Base-by-base conservation (phyloP, 2,329 filamentous ascomycete species). In the Penicillium sp. region DNA sequence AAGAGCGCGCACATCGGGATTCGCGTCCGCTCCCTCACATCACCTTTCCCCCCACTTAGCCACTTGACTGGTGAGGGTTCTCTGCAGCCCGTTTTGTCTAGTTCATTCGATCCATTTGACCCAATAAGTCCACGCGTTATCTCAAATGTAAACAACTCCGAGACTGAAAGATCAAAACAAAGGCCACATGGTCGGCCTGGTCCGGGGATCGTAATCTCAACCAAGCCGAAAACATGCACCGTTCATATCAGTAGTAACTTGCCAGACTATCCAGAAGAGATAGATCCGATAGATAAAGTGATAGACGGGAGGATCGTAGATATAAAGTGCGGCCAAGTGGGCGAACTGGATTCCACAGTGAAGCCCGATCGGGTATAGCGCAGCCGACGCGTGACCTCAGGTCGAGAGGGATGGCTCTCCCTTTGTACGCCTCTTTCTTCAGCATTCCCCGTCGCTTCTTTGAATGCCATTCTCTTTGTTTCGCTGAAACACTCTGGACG, bases 331-430 rank as follows among this genome's bases (percentile, higher is more conserved):
- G 4, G 22, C 14, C 6, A 43, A 25, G 14, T 24, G 36, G 40
- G 42, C 18, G 36, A 24, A 45, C 48, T n/a, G 39, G 14, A 48
- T 20, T 36, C 41, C 33, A 45, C 43, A 39, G 41, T 16, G 38
- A 36, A 35, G 42, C 58, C 60, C n/a, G 55, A 60, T 63, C 25
- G 25, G 68, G 69, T 27, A 60, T 71, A 72, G 69, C 63, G 68
- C 53, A 50, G 28, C 68, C 64, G 69, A 70, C 69, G 69, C 69
- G 69, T 72, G 69, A 72, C 68, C 39, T 41, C 9, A 44, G 25
- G 41, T 30, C 58, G 53, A 58, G 55, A 62, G 64, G 57, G 56
- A 65, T 61, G 63, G 63, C 57, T 63, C 63, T 50, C 47, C 46
- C 55, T 52, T 53, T 44, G 51, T 33, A 56, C 49, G 48, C 46